These are phyloP conservation scores for Pleurotus eryngii DNA, from an alignment of 768 basidiomycete genomes.

Conservation along the genomic window DNA sequence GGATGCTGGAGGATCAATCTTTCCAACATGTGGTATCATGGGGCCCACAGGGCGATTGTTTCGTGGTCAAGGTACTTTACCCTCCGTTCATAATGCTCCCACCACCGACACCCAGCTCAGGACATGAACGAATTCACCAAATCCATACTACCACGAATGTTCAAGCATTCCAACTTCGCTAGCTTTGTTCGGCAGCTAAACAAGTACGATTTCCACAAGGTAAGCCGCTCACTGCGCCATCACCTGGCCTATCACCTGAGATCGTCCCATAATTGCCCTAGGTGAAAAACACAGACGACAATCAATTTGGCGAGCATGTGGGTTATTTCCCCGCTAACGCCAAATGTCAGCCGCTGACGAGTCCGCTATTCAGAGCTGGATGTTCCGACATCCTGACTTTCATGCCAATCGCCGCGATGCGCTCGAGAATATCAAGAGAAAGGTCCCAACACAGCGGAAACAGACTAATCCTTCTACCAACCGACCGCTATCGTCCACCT, in stretches of 20 bases:
- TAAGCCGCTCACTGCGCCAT: conserved; percentile 21
- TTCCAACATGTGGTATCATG: conserved; percentile 77
- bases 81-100: not conserved
- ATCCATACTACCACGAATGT: conserved; percentile 83
- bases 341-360: not conserved
- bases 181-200: conserved; percentile 90
- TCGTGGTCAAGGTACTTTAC: conserved; percentile 71
- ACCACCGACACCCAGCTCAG: conserved; percentile 8
- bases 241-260: conserved; percentile 7
- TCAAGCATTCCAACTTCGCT: conserved; percentile 95
- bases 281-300: conserved; percentile 85
- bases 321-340: conserved; percentile 13
- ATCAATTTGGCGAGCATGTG: conserved; percentile 64
- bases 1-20: conserved; percentile 83
- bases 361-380: conserved; percentile 42
- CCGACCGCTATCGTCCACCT: conserved; percentile 17
- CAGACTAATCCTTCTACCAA: conserved; percentile 31
- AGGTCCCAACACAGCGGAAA: conserved; percentile 53
- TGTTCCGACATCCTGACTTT: conserved; percentile 58
- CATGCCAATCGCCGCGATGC: conserved; percentile 52
- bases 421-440: conserved; percentile 58
- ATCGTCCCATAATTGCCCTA: conserved; percentile 10
- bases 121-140: conserved; percentile 98
- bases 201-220: conserved; percentile 97
- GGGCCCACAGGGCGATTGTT: conserved; percentile 82